phyloP scores from a whole-genome alignment of 2,329 filamentous ascomycete genomes.

The Ophiostoma ulmi region DNA sequence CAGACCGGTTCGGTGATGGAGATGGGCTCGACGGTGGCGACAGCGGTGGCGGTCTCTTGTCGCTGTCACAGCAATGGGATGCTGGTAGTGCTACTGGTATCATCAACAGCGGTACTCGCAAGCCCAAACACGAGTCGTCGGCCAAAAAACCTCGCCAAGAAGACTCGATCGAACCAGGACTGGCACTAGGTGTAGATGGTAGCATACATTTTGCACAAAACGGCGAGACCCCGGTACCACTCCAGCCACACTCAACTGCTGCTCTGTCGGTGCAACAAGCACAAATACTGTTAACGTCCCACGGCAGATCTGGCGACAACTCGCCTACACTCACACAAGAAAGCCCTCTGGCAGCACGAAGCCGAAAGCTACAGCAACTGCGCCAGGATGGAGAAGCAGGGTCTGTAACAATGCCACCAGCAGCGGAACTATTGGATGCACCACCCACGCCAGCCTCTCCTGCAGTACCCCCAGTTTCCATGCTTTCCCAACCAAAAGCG shows the following conservation, averaged over 20 bases:
- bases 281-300: not conserved
- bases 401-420: not conserved
- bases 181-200: not conserved
- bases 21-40: constrained; percentile 8
- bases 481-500: not conserved
- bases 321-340: constrained; percentile 35
- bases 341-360: constrained; percentile 48
- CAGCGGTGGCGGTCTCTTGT: not conserved
- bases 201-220: not conserved
- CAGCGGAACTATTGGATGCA: not conserved
- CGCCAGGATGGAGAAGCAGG: not conserved
- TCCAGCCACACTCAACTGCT: not conserved
- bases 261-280: not conserved
- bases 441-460: not conserved
- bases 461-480: not conserved
- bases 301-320: not conserved
- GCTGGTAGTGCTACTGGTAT: not conserved
- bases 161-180: not conserved
- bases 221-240: not conserved
- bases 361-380: constrained; percentile 27
- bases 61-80: constrained; percentile 21
- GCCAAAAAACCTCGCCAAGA: constrained; percentile 23
- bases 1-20: constrained; percentile 65
- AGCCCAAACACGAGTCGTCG: constrained; percentile 20
- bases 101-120: not conserved